Conservation (phyloP, 75 land plant species). For the Sequoiadendron giganteum region DNA sequence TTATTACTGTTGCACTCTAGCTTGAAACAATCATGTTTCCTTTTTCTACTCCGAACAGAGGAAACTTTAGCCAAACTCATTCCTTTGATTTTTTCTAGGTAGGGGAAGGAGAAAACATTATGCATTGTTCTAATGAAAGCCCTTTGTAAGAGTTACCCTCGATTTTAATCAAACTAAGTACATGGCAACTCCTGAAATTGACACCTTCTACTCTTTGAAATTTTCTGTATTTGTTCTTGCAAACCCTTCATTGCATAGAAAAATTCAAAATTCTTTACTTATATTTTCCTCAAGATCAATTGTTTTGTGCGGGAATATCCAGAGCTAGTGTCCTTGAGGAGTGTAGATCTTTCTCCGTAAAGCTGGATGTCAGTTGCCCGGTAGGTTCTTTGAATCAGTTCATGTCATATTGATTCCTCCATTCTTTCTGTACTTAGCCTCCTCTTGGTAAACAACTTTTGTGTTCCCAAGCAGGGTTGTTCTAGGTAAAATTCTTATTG, state of each 20-base stretch:
- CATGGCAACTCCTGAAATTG: neutral
- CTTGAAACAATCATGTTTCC: too few species aligned
- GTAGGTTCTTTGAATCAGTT: slow-evolving; percentile 25
- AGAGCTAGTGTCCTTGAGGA: slow-evolving; percentile 36
- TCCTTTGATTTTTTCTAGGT: neutral
- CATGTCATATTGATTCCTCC: neutral
- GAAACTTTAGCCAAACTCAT: neutral
- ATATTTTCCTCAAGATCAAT: slow-evolving; percentile 31
- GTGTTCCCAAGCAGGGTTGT: neutral
- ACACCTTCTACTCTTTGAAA: neutral
- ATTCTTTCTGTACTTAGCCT: neutral
- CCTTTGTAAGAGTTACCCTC: neutral
- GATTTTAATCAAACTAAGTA: neutral
- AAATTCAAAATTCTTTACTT: neutral
- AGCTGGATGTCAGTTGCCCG: slow-evolving; percentile 91
- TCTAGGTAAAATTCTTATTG: neutral
- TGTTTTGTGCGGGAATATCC: slow-evolving; percentile 35
- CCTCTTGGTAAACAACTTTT: neutral
- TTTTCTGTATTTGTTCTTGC: neutral
- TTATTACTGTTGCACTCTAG: too few species aligned
- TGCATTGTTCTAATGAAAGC: neutral
- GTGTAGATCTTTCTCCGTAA: slow-evolving; percentile 65
- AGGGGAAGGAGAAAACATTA: neutral
- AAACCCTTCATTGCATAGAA: neutral
- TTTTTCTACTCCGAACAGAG: neutral